Percentiles rank a stretch among this genome's conserved stretches.
Conservation (phyloP, 2,329 filamentous ascomycete species). For the Neofusicoccum sp. region DNA sequence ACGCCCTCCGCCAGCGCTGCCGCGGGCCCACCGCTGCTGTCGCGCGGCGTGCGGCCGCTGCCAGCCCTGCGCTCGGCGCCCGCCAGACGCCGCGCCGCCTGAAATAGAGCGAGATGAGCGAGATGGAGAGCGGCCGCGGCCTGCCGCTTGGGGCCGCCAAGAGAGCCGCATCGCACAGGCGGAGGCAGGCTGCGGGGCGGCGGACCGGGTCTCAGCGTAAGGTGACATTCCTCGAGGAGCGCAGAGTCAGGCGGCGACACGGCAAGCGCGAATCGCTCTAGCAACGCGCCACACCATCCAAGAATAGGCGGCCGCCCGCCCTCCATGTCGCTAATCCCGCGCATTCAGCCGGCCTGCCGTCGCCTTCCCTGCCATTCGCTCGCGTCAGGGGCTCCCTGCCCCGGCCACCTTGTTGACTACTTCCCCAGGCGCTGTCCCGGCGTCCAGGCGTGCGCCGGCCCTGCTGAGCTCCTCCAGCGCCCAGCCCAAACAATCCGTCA, state of each 20-base stretch:
- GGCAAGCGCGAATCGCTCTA: slow-evolving; percentile 16
- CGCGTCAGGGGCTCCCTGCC: slow-evolving; percentile 14
- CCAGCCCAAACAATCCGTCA: slow-evolving; percentile 10
- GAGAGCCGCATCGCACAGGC: slow-evolving; percentile 2
- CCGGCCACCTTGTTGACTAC: slow-evolving; percentile 1
- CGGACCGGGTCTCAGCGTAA: background rate
- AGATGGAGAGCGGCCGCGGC: background rate
- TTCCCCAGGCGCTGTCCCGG: slow-evolving; percentile 9
- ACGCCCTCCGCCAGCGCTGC: background rate
- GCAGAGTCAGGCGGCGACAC: slow-evolving; percentile 13
- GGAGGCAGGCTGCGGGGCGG: background rate
- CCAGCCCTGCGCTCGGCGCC: no score
- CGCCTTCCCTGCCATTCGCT: slow-evolving; percentile 6
- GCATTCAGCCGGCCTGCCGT: slow-evolving; percentile 13
- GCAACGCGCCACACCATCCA: slow-evolving; percentile 17
- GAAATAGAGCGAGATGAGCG: slow-evolving; percentile 9
- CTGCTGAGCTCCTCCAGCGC: background rate
- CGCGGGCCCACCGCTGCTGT: background rate
- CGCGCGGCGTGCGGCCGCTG: background rate
- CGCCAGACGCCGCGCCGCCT: background rate
- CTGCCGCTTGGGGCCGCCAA: slow-evolving; percentile 6
- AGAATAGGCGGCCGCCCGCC: slow-evolving; percentile 9
- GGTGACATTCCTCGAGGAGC: slow-evolving; percentile 14
- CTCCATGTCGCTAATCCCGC: slow-evolving; percentile 18
- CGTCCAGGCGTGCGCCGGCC: background rate